Base-by-base conservation (phyloP, 1,284 basidiomycete species). In the Veloboletus limbatus region DNA sequence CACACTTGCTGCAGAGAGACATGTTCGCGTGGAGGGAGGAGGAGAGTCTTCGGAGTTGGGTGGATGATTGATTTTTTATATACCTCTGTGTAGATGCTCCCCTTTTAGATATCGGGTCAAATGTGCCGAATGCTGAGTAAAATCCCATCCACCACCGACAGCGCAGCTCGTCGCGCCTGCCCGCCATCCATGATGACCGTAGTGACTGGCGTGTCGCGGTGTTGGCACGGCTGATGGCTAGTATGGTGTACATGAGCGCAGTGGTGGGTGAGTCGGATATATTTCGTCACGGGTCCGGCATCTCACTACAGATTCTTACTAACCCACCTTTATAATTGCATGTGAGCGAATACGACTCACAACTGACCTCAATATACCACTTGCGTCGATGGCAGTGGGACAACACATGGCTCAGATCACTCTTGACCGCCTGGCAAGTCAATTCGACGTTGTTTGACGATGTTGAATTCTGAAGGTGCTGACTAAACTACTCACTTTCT, bases 1-100 rank as follows among this genome's bases (percentile, higher is more conserved):
- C 18, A 30, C 57, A 59, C 22, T 59, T 41, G 18, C 27, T 13
- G 37, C 57, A 63, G 35, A 59, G 58, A 46, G 57, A 63, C 57
- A 59, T 59, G 38, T 13, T 22, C 6, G 18, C 8, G 21, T 22
- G 14, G 40, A 16, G 40, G 36, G 17, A 18, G 3, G 21, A 17
- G 13, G 25, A 14, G 34, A 32, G 8, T 14, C 24, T 3, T 20
- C 14, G n/a, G 8, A 14, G n/a, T 14, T 13, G 21, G 16, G 16
- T 5, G 16, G 8, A 17, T 4, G 18, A 6, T 21, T 13, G 20
- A 26, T 26, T 34, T 41, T 25, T 59, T 57, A 54, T 59, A 61
- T 50, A 48, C 17, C 26, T 17, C 26, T 21, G 17, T 13, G 28
- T 43, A 21, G 14, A 43, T 20, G 20, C 30, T 31, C 33, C 21